Base-by-base conservation (phyloP, 192 early-diverging fungal genomes). In the Coemansia aciculifera region DNA sequence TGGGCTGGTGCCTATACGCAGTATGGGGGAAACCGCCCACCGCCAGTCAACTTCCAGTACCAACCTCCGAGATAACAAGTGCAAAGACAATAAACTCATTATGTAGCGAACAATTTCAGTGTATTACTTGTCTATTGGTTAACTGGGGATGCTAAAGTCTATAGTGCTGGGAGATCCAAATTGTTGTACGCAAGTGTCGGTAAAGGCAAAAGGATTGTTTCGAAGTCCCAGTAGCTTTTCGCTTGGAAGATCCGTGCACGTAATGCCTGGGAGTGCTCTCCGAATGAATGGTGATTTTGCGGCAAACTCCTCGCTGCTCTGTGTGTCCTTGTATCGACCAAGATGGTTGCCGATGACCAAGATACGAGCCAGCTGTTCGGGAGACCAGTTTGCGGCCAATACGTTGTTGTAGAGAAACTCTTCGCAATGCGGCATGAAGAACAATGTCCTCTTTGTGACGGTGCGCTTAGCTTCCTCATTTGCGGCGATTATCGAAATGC, bases 371-470 rank as follows among this genome's bases (percentile, higher is more conserved):
- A 83, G 39, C 27, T 34, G 19, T 9, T 71, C 69, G 17, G 9
- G 29, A 0, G 73, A 44, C 69, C 66, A 75, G 69, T 83, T 83
- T 6, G 81, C 73, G 0, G 59, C 46, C 27, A 78, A 57, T 1
- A 72, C 37, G 51, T 83, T 83, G 51, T 78, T 73, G 46, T 83
- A 83, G 31, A 83, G 73, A 24, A 78, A 74, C 34, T 74, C 69
- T 63, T 79, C 81, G 67, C 81, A 83, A 42, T 83, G 81, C 19
- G 81, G 81, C 81, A 83, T 83, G 31, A 61, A 83, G 59, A 83
- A 83, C 39, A 83, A 40, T 17, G 81, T 83, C 9, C 52, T 59
- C 10, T 31, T 63, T 0, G 7, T 19, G 5, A 59, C 81, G 11
- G 17, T 66, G 13, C 81, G 54, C 21, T 54, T 66, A 15, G 59